These are phyloP conservation scores for Mollisia scopiformis DNA, from an alignment of 2,329 filamentous ascomycete species.

Conservation along the genomic window DNA sequence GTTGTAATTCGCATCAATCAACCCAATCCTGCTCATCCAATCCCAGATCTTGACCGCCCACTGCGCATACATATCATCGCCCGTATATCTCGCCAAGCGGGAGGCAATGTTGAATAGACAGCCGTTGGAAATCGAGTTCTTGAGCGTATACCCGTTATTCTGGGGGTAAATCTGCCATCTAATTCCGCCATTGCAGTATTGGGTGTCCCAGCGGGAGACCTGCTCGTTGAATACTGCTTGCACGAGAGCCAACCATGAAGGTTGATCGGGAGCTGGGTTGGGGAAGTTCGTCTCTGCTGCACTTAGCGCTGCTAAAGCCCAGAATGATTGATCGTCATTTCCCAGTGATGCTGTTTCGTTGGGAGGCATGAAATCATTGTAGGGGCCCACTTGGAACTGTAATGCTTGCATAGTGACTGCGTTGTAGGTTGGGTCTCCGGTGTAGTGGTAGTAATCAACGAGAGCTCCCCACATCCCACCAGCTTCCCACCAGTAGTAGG, in stretches of 20 bases:
- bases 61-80: slow-evolving; percentile 72
- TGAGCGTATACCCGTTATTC: slow-evolving; percentile 79
- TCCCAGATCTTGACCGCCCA: slow-evolving; percentile 76
- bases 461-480: slow-evolving; percentile 72
- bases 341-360: slow-evolving; percentile 69
- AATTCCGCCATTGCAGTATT: slow-evolving; percentile 69
- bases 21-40: slow-evolving; percentile 57
- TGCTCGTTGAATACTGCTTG: slow-evolving; percentile 83
- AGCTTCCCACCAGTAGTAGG: slow-evolving; percentile 62
- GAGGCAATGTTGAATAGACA: slow-evolving; percentile 64
- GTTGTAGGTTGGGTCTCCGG: slow-evolving; percentile 73
- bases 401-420: slow-evolving; percentile 66
- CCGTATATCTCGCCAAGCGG: slow-evolving; percentile 73
- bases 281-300: slow-evolving; percentile 69
- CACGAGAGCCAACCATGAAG: slow-evolving; percentile 70
- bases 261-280: slow-evolving; percentile 54
- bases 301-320: slow-evolving; percentile 69
- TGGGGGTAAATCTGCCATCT: slow-evolving; percentile 83
- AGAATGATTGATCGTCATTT: slow-evolving; percentile 77
- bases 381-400: slow-evolving; percentile 71
- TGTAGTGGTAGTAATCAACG: slow-evolving; percentile 83
- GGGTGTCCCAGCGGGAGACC: slow-evolving; percentile 69
- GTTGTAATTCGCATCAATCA: slow-evolving; percentile 61
- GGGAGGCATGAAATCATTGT: slow-evolving; percentile 76
- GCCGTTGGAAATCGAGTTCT: slow-evolving; percentile 62